Percentiles rank a stretch among this genome's conserved stretches.
phyloP scores from a whole-genome alignment of 805 yeast species.

The Wickerhamiella kurtzmanii region DNA sequence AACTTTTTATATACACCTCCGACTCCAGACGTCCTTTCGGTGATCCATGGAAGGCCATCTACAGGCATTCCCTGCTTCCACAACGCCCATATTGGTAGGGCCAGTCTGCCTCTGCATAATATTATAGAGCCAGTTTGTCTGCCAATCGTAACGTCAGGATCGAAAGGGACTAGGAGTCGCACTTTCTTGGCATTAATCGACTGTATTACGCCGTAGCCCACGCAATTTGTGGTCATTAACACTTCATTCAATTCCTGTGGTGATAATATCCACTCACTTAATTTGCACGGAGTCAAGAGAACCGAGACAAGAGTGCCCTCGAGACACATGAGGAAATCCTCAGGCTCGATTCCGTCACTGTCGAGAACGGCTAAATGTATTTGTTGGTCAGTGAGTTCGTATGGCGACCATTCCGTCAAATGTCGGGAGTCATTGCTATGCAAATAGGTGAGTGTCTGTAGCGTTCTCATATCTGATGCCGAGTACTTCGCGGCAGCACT shows the following conservation, averaged over 20 bases:
- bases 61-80: constrained; percentile 23
- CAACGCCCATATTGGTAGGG: constrained; percentile 48
- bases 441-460: constrained; percentile 22
- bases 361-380: constrained; percentile 15
- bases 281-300: background rate
- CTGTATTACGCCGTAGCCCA: constrained; percentile 53
- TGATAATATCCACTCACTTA: constrained; percentile 1
- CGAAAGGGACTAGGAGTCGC: constrained; percentile 41
- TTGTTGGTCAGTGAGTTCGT: constrained; percentile 16
- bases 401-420: constrained; percentile 25
- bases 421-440: constrained; percentile 21
- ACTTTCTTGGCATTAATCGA: constrained; percentile 36
- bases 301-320: constrained; percentile 27
- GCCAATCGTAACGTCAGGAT: constrained; percentile 14
- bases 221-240: constrained; percentile 23
- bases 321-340: constrained; percentile 20
- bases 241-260: constrained; percentile 5
- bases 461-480: constrained; percentile 17
- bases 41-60: constrained; percentile 32
- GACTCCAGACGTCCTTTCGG: constrained; percentile 19
- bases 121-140: constrained; percentile 2
- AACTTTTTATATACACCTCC: constrained; percentile 47
- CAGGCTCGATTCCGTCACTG: constrained; percentile 18
- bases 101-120: constrained; percentile 21
- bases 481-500: constrained; percentile 23